Evolutionary conservation across 139 green algal species (phyloP), one percentile per base, ranked within the genome.

Genomic region (Chara braunii): DNA sequence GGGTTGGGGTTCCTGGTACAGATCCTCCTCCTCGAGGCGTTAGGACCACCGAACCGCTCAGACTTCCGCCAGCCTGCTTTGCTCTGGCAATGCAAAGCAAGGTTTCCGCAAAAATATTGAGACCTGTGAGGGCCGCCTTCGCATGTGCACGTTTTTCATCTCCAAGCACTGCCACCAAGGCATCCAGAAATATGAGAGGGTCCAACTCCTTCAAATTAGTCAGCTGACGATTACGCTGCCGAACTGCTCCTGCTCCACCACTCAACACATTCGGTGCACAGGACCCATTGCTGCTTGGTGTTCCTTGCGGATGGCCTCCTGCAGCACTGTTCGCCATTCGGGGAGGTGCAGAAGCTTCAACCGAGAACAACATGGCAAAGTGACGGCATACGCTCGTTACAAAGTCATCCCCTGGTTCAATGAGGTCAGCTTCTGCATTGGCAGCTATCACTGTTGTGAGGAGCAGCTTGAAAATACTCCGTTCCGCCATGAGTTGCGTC

Each of bases 331-430:
- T n/a, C n/a, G n/a, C n/a, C n/a, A n/a, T n/a, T n/a, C n/a, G n/a
- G n/a, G n/a, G n/a, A n/a, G n/a, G n/a, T n/a, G n/a, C n/a, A n/a
- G n/a, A n/a, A n/a, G n/a, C n/a, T n/a, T n/a, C n/a, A n/a, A n/a
- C n/a, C n/a, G 83, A 83, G 52, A 94, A 88, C 42, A 98, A 82
- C 77, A 97, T 84, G 3, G 87, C 91, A 67, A 95, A 94, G 72
- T 98, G 91, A 42, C 86, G 83, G 51, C 75, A 86, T 12, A 94
- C 70, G 36, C 78, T 77, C 28, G 68, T 33, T 1, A 83, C 81
- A 70, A 95, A 96, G 0, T 79, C 63, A 3, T 70, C 59, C 0
- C 86, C 83, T 26, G 70, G 50, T 1, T 72, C 67, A 1, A 65
- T 67, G 26, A 95, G 76, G 28, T 79, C 72, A 26, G 75, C 64